phyloP scores from a whole-genome alignment of 805 yeast species.

The Komagataella ulmi region DNA sequence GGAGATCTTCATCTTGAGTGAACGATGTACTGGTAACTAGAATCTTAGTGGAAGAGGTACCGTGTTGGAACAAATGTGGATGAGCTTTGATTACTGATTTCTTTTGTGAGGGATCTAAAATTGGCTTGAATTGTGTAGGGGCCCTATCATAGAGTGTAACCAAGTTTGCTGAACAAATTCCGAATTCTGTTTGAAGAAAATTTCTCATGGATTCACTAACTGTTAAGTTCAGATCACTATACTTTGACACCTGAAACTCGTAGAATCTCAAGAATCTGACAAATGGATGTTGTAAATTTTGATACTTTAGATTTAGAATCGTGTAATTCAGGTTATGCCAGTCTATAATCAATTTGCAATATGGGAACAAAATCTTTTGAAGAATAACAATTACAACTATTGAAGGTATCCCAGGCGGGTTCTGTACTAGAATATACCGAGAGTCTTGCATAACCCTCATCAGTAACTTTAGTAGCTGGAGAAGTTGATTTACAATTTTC shows the following conservation, averaged over 20 bases:
- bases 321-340: conserved; percentile 95
- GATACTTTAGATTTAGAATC: conserved; percentile 55
- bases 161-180: conserved; percentile 31
- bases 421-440: conserved; percentile 63
- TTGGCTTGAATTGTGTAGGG: conserved; percentile 49
- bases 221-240: conserved; percentile 61
- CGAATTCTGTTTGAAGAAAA: conserved; percentile 44
- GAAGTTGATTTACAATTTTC: conserved; percentile 50
- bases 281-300: conserved; percentile 40
- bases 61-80: conserved; percentile 15
- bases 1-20: conserved; percentile 90
- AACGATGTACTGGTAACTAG: conserved; percentile 83
- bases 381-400: conserved; percentile 48
- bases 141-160: conserved; percentile 82
- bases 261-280: conserved; percentile 47
- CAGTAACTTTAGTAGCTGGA: conserved; percentile 31
- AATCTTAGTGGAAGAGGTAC: conserved; percentile 36
- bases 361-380: conserved; percentile 26
- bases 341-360: conserved; percentile 64
- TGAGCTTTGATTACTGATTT: conserved; percentile 21
- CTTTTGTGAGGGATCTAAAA: conserved; percentile 13
- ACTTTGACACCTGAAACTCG: conserved; percentile 48
- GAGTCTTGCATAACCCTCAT: conserved; percentile 47
- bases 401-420: conserved; percentile 89
- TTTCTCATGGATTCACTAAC: conserved; percentile 68